Evolutionary conservation across 116 monocot genomes (phyloP).

Genomic region (Dioscorea cayenensis): DNA sequence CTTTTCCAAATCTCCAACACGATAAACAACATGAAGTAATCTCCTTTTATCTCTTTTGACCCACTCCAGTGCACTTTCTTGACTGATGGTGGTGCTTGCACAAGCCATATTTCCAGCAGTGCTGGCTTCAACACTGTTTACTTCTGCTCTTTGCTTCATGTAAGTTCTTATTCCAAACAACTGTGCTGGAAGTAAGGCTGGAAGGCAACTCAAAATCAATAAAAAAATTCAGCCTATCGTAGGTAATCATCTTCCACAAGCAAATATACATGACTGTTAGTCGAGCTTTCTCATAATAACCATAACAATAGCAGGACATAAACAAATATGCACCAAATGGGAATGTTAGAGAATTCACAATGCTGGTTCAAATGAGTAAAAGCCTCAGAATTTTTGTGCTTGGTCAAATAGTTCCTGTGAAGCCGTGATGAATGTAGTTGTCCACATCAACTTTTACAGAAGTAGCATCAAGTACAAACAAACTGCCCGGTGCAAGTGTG

Average conservation of each 20-base stretch:
- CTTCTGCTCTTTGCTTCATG: constrained; percentile 16
- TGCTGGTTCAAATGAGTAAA: too few species aligned
- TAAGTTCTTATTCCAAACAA: constrained; percentile 24
- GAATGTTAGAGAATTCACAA: too few species aligned
- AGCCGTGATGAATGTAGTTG: too few species aligned
- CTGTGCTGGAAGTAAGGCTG: constrained; percentile 27
- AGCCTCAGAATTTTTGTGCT: too few species aligned
- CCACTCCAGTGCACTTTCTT: constrained; percentile 63
- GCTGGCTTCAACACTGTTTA: constrained; percentile 14
- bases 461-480: too few species aligned
- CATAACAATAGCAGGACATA: not conserved
- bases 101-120: constrained; percentile 37
- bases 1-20: constrained; percentile 86
- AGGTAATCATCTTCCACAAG: not conserved
- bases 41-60: constrained; percentile 65
- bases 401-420: too few species aligned
- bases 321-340: not conserved
- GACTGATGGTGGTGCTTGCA: constrained; percentile 36
- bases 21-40: constrained; percentile 88
- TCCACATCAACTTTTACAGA: too few species aligned
- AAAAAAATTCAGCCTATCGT: not conserved
- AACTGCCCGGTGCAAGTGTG: too few species aligned
- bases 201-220: constrained; percentile 7
- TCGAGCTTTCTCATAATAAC: not conserved
- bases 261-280: not conserved